Conservation (phyloP, 2,329 filamentous ascomycete species). For the Mariannaea sp. region DNA sequence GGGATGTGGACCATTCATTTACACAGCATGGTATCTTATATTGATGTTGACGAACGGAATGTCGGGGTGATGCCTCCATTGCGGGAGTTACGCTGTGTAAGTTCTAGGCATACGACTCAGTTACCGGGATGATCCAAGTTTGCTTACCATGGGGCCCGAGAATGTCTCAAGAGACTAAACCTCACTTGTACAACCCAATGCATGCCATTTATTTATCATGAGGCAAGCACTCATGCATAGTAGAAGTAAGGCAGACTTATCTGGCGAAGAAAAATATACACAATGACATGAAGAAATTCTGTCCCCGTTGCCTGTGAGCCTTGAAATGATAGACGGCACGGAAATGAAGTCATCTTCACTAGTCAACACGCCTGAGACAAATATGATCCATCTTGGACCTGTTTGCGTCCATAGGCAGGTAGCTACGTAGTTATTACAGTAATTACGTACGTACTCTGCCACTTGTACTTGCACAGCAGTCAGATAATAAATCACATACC, state of each 20-base stretch:
- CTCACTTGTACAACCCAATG: neutral
- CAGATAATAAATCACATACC: too few relatives aligned
- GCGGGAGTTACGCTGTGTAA: slow-evolving; percentile 5
- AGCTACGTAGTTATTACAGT: too few relatives aligned
- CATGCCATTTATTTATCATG: neutral
- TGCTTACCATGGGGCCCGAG: slow-evolving; percentile 10
- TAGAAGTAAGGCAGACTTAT: neutral
- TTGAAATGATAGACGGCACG: neutral
- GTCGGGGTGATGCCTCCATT: slow-evolving; percentile 6
- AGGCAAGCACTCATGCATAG: neutral
- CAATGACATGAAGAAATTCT: neutral
- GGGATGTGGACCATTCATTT: slow-evolving; percentile 13
- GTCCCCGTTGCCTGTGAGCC: neutral
- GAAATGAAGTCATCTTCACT: too few relatives aligned
- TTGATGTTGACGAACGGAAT: slow-evolving; percentile 9
- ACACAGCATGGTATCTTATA: slow-evolving; percentile 6
- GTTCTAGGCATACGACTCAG: neutral
- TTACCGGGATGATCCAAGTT: slow-evolving; percentile 17
- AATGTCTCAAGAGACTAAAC: neutral
- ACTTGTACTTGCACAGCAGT: neutral
- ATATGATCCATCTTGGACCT: too few relatives aligned
- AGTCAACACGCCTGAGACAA: too few relatives aligned
- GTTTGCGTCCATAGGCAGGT: too few relatives aligned
- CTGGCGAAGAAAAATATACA: neutral
- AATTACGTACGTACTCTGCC: too few relatives aligned